Base-by-base conservation (phyloP, 1,284 basidiomycete genomes). In the Schizophyllum amplum region DNA sequence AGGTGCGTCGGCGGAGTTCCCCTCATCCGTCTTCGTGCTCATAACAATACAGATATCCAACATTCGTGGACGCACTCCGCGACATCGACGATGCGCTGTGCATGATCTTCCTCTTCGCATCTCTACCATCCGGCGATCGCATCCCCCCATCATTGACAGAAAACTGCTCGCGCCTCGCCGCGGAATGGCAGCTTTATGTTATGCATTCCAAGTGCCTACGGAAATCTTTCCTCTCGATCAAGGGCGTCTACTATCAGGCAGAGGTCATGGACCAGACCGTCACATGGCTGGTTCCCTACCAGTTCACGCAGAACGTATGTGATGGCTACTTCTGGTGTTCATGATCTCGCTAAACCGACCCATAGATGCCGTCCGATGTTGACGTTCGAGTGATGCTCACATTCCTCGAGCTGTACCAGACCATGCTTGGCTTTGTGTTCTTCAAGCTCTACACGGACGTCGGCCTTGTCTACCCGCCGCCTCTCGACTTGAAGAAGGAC, bases 371-470 rank as follows among this genome's bases (percentile, higher is more conserved):
- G 6, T 72, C 86, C 52, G 96, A 99, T 67, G 95, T 99, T 62
- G 97, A 99, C 72, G 92, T 98, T 68, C 88, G 97, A 54, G 96
- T 99, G 56, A 97, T 99, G 89, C 75, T 98, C 64, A 99, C 97
- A 11, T 99, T 99, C 80, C 76, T 99, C 67, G 97, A 99, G 72
- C 82, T 99, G 7, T 99, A 99, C 74, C 95, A 99, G 74, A 99
- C 96, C 1, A 75, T 98, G 13, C 84, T 98, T 51, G 92, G 94
- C 20, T 99, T 99, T 67, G 90, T 95, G 13, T 87, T 98, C 67
- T 99, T 94, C 84, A 98, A 98, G 75, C 83, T 99, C 22, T 99
- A 96, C 75, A 89, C 91, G n/a, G 94, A 98, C 67, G 83, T 83
- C 55, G 92, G 92, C 63, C 80, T 99, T 47, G 86, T 95, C 42